A percentile compares a stretch with the other conserved stretches of the same genome.
Conservation (phyloP, 1,139 yeast species). For the Candida gigantensis region DNA sequence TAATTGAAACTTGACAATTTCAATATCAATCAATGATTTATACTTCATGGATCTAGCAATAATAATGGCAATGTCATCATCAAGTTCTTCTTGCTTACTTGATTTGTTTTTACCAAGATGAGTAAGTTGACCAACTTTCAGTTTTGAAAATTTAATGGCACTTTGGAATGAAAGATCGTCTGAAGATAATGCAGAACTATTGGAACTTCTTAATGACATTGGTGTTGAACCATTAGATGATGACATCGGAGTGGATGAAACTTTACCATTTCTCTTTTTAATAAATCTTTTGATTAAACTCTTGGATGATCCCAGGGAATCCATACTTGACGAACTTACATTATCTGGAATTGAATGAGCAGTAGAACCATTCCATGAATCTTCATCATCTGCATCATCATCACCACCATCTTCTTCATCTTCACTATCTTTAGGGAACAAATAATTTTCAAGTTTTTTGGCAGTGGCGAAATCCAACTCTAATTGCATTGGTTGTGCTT, state of each 20-base stretch:
- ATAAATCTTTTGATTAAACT: constrained; percentile 20
- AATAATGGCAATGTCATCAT: constrained; percentile 23
- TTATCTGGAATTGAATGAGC: constrained; percentile 4
- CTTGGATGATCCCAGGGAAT: constrained; percentile 10
- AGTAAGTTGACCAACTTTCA: constrained; percentile 6
- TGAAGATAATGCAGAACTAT: constrained; percentile 1
- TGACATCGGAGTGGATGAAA: too few relatives aligned
- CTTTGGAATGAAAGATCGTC: constrained; percentile 3
- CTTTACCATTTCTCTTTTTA: constrained; percentile 7
- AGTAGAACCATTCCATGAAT: too few relatives aligned
- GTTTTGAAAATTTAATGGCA: constrained; percentile 19
- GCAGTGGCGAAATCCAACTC: constrained; percentile 75
- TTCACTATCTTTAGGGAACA: constrained; percentile 55
- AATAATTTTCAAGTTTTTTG: constrained; percentile 58
- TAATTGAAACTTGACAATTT: constrained; percentile 53
- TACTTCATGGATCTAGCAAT: constrained; percentile 60
- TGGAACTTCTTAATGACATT: constrained; percentile 4
- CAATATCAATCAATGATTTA: constrained; percentile 61
- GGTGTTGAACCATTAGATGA: too few relatives aligned
- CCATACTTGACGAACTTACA: constrained; percentile 1
- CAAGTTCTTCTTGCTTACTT: constrained; percentile 13
- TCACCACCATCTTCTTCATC: constrained; percentile 11
- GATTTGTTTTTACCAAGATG: constrained; percentile 2
- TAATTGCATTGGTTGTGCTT: constrained; percentile 66
- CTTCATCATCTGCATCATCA: constrained; percentile 5